Percentiles rank a stretch among this genome's conserved stretches.
Conservation (phyloP, 306 rosid genomes). For the Cucurbita ficifolia region DNA sequence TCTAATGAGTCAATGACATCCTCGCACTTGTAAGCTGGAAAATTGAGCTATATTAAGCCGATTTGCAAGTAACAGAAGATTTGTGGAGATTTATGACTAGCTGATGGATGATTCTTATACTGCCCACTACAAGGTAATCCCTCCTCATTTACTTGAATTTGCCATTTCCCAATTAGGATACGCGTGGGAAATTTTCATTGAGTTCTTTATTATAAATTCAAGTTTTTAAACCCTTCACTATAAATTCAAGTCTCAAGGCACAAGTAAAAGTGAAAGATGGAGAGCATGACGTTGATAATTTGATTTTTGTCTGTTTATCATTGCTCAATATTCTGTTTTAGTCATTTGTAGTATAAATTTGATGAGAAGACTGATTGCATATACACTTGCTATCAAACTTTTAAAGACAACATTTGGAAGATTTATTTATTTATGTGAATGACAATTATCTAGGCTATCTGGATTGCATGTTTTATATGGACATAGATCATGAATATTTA, state of each 20-base stretch:
- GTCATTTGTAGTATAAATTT: neutral
- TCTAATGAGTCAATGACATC: neutral
- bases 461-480: neutral
- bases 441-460: neutral
- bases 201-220: neutral
- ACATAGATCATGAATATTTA: neutral
- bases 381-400: neutral
- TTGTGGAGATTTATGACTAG: neutral
- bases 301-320: neutral
- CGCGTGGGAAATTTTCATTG: neutral
- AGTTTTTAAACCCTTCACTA: neutral
- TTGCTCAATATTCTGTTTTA: neutral
- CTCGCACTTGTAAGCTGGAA: neutral
- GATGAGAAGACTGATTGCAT: neutral
- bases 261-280: neutral
- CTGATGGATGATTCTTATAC: neutral
- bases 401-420: neutral
- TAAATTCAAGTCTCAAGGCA: neutral
- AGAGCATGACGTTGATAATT: neutral
- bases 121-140: neutral
- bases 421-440: neutral
- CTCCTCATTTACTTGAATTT: neutral
- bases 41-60: neutral
- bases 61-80: neutral
- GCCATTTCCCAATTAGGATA: neutral